Base-by-base conservation (phyloP, 305 asterid species). In the Fraxinus baroniana region DNA sequence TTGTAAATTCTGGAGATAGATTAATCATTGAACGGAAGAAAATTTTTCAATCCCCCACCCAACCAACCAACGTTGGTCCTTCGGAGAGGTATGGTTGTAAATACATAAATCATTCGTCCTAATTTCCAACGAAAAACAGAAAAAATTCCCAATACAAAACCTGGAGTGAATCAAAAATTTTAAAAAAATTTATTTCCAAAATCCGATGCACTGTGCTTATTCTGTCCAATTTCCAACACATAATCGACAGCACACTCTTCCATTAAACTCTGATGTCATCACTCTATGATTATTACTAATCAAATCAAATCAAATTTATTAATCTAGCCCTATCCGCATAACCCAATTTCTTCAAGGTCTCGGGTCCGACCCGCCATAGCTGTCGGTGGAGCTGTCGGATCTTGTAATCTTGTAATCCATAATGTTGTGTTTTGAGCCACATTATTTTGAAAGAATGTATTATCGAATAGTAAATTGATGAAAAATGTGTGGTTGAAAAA, bases 181-280 rank as follows among this genome's bases (percentile, higher is more conserved):
- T 2, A 4, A 13, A 70, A 28, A 76, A 84, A 78, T 12, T 78
- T 71, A 44, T 76, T 5, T 35, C 78, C 78, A 9, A 20, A 33
- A 84, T 80, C 80, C 83, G 86, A 86, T 82, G 83, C 84, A 79
- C 84, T 49, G 82, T 84, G 87, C 87, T 77, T 70, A 80, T 74
- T 72, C 74, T 77, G 77, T 79, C 82, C 85, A 81, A 74, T 83
- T 17, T 83, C 80, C 35, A 37, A 33, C 83, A 68, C 74, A 55
- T 39, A 74, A 64, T 35, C 74, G 24, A 64, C n/a, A 24, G 46
- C 41, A 71, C 44, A 71, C 76, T 71, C 76, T 33, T 71, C 44
- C 76, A 32, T 32, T 33, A 15, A 32, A 71, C 44, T 71, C 41
- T 71, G 13, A 33, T 32, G 76, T 71, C 46, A 33, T 12, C 44